A percentile compares a stretch with the other conserved stretches of the same genome.
These are phyloP conservation scores for Melanogaster broomeanus DNA, from an alignment of 768 basidiomycete species.

Conservation along the genomic window DNA sequence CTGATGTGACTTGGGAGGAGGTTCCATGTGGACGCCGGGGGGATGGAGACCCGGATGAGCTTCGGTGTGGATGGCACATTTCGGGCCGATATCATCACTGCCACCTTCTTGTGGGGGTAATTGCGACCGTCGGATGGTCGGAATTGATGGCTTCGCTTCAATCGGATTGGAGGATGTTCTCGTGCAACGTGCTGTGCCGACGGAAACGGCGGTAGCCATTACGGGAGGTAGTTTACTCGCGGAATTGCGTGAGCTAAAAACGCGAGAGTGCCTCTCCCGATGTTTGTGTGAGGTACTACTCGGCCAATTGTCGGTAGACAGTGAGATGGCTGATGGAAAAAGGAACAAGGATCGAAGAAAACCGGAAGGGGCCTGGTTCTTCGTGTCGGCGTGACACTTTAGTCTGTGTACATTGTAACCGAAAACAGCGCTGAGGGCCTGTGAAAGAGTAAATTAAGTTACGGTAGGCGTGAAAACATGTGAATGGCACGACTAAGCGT, in stretches of 20 bases:
- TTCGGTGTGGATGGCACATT: not conserved
- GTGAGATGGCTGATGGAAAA: constrained; percentile 19
- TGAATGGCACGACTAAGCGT: constrained; percentile 5
- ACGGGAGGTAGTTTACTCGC: constrained; percentile 17
- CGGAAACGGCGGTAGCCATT: constrained; percentile 13
- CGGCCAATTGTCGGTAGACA: constrained; percentile 13
- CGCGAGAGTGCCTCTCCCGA: constrained; percentile 15
- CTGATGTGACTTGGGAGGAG: constrained; percentile 11
- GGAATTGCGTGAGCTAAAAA: constrained; percentile 22
- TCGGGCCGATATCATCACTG: constrained; percentile 1
- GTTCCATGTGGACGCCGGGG: constrained; percentile 14
- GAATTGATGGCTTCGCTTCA: constrained; percentile 17
- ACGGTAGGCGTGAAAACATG: constrained; percentile 5
- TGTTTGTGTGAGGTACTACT: constrained; percentile 13
- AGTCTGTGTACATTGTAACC: constrained; percentile 58
- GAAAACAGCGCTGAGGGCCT: constrained; percentile 65
- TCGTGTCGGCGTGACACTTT: constrained; percentile 41
- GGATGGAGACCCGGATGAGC: constrained; percentile 7
- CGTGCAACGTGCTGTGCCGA: constrained; percentile 27
- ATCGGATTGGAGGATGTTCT: constrained; percentile 22
- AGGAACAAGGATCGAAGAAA: constrained; percentile 43
- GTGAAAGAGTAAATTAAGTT: constrained; percentile 13
- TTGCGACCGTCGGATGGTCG: constrained; percentile 14
- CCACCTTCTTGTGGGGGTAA: constrained; percentile 10
- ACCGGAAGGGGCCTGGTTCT: constrained; percentile 19